Percentiles rank a stretch among this genome's conserved stretches.
phyloP scores from a whole-genome alignment of 1,139 yeast genomes.

The Scheffersomyces quercinus region DNA sequence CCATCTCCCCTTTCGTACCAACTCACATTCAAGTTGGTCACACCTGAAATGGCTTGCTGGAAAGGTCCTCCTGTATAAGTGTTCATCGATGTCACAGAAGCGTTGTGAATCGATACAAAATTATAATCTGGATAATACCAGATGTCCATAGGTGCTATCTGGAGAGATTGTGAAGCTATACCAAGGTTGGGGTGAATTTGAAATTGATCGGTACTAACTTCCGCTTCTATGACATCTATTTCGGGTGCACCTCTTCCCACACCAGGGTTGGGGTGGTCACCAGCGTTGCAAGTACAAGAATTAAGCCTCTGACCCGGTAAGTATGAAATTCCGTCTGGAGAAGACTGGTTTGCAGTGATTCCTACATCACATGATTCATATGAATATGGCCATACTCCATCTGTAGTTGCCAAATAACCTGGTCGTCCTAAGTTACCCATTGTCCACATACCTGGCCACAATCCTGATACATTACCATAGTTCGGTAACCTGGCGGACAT shows the following conservation, averaged over 20 bases:
- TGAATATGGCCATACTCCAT: slow-evolving; percentile 37
- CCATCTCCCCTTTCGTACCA: slow-evolving; percentile 71
- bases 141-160: slow-evolving; percentile 82
- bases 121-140: slow-evolving; percentile 86
- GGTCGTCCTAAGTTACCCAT: slow-evolving; percentile 35
- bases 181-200: slow-evolving; percentile 40
- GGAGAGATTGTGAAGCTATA: slow-evolving; percentile 78
- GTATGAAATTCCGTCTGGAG: slow-evolving; percentile 32
- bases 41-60: slow-evolving; percentile 82
- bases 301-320: slow-evolving; percentile 32
- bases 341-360: slow-evolving; percentile 31
- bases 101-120: slow-evolving; percentile 63
- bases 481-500: slow-evolving; percentile 27
- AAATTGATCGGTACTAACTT: slow-evolving; percentile 43
- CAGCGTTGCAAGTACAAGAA: slow-evolving; percentile 70
- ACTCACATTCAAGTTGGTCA: slow-evolving; percentile 63
- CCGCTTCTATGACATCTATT: slow-evolving; percentile 82
- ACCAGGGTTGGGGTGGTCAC: slow-evolving; percentile 79
- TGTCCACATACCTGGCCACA: slow-evolving; percentile 38
- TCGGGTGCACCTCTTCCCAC: slow-evolving; percentile 88
- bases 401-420: slow-evolving; percentile 31
- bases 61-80: slow-evolving; percentile 80
- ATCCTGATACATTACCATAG: slow-evolving; percentile 29
- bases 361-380: slow-evolving; percentile 34
- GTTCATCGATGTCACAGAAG: slow-evolving; percentile 66